Conservation (phyloP, 768 basidiomycete genomes). For the Macrolepiota albuminosa region DNA sequence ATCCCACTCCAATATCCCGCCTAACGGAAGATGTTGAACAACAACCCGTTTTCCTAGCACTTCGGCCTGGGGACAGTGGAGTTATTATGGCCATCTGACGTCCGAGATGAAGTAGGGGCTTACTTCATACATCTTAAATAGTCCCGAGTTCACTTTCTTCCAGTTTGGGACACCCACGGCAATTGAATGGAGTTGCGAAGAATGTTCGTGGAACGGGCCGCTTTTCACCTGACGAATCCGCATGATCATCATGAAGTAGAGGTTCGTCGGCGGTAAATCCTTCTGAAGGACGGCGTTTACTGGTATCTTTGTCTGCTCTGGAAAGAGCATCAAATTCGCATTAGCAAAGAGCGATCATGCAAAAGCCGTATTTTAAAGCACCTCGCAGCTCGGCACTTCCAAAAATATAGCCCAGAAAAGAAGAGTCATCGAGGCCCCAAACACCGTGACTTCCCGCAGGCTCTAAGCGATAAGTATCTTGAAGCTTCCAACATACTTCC, state of each 20-base stretch:
- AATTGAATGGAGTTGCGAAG: slow-evolving; percentile 84
- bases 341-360: slow-evolving; percentile 4
- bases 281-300: slow-evolving; percentile 60
- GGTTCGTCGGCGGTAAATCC: slow-evolving; percentile 58
- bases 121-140: slow-evolving; percentile 96
- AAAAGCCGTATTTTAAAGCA: slow-evolving; percentile 15
- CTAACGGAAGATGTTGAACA: slow-evolving; percentile 88
- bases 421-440: slow-evolving; percentile 94
- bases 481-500: slow-evolving; percentile 76
- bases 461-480: slow-evolving; percentile 87
- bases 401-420: slow-evolving; percentile 85
- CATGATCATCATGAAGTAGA: slow-evolving; percentile 76
- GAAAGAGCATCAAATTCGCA: slow-evolving; percentile 6
- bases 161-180: slow-evolving; percentile 86
- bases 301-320: slow-evolving; percentile 61
- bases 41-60: slow-evolving; percentile 94
- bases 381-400: slow-evolving; percentile 89
- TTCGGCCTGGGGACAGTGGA: slow-evolving; percentile 53
- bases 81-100: background rate
- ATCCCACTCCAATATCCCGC: slow-evolving; percentile 74
- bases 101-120: slow-evolving; percentile 17
- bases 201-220: slow-evolving; percentile 91
- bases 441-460: slow-evolving; percentile 98
- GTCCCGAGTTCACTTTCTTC: slow-evolving; percentile 84
- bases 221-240: slow-evolving; percentile 78